phyloP scores from a whole-genome alignment of 257 asterid genomes.

The Nicotiana obtusifolia region DNA sequence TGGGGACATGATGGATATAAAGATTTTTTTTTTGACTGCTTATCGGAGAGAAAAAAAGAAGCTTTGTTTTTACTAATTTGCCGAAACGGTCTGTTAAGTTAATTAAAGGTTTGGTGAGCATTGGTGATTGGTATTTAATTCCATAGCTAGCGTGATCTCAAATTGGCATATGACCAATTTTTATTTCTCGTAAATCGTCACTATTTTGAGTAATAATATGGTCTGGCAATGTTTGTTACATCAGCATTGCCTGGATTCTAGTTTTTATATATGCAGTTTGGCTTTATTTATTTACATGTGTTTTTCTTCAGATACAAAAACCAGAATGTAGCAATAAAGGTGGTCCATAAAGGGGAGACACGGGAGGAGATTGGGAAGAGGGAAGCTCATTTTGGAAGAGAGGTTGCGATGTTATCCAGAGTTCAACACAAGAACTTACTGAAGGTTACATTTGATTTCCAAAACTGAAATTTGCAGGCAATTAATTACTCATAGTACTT shows the following conservation, averaged over 20 bases:
- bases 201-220: not conserved
- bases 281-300: not conserved
- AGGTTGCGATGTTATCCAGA: constrained; percentile 76
- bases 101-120: no score
- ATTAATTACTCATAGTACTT: not conserved
- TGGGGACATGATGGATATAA: no score
- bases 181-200: no score
- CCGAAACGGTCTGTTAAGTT: no score
- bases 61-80: no score
- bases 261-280: no score
- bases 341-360: constrained; percentile 64
- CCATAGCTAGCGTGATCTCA: not conserved
- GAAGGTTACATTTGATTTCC: constrained; percentile 43
- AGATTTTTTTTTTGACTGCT: no score
- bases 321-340: constrained; percentile 79
- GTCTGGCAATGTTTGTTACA: no score
- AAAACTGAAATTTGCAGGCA: not conserved
- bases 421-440: constrained; percentile 87
- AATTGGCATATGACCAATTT: not conserved
- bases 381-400: constrained; percentile 60
- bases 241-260: no score
- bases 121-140: not conserved
- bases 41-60: no score
- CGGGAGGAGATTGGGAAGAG: constrained; percentile 62
- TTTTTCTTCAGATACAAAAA: constrained; percentile 49